phyloP scores from a whole-genome alignment of 2,329 filamentous ascomycete species.

The Monosporascus sp. region DNA sequence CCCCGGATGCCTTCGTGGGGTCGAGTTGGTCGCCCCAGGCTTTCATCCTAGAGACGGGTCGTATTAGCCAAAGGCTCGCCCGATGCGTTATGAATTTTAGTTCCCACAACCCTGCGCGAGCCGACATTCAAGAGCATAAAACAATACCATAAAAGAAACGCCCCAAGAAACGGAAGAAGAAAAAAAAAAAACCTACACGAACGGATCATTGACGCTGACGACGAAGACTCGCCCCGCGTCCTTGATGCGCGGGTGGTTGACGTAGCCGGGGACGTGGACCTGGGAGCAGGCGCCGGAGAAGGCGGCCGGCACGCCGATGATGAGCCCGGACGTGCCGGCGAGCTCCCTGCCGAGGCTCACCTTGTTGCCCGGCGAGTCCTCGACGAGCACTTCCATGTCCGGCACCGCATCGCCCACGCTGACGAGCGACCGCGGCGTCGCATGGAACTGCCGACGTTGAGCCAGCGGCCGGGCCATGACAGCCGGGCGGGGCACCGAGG shows the following conservation, averaged over 20 bases:
- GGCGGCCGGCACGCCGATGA: slow-evolving; percentile 80
- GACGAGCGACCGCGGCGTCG: slow-evolving; percentile 58
- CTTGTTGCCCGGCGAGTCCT: slow-evolving; percentile 87
- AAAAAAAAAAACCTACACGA: slow-evolving; percentile 62
- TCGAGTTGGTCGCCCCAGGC: slow-evolving; percentile 80
- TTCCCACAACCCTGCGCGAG: too few relatives aligned
- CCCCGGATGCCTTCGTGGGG: slow-evolving; percentile 67
- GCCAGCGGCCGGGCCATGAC: slow-evolving; percentile 8
- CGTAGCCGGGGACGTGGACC: slow-evolving; percentile 79
- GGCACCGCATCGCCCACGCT: slow-evolving; percentile 77
- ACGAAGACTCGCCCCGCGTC: slow-evolving; percentile 82
- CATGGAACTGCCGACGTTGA: slow-evolving; percentile 53
- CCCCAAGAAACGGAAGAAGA: not conserved
- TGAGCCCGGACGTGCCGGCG: slow-evolving; percentile 57
- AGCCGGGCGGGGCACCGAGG: slow-evolving; percentile 8
- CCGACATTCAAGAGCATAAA: not conserved
- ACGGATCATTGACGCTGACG: slow-evolving; percentile 88
- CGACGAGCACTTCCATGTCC: slow-evolving; percentile 68
- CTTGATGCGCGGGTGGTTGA: slow-evolving; percentile 73
- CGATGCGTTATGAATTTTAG: too few relatives aligned
- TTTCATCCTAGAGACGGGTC: slow-evolving; percentile 62
- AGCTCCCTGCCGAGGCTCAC: slow-evolving; percentile 81
- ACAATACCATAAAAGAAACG: not conserved
- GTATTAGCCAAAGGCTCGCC: not conserved
- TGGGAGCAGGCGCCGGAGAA: slow-evolving; percentile 58